Evolutionary conservation across 495 filamentous ascomycete species (phyloP).

Genomic region (Lasiosphaeriaceae sp.): DNA sequence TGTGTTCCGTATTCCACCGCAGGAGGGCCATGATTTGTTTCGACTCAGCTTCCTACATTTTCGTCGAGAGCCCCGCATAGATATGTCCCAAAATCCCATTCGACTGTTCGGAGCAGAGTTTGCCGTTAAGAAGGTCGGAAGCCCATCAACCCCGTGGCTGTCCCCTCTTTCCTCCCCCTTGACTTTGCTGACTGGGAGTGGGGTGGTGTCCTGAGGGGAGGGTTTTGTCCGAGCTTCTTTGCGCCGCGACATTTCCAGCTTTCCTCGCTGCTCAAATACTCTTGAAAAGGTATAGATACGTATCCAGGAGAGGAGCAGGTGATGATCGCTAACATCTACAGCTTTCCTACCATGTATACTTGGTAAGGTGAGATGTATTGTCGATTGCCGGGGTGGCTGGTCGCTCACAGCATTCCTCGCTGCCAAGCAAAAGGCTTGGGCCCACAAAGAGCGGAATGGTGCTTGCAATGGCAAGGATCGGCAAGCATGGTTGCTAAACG

Average conservation of each 20-base stretch:
- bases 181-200: neutral
- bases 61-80: constrained; percentile 5
- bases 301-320: too few species aligned
- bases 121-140: neutral
- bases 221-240: too few species aligned
- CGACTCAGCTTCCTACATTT: neutral
- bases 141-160: neutral
- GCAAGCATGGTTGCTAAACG: neutral
- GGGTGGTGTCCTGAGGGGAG: too few species aligned
- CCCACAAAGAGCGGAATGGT: neutral
- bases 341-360: neutral
- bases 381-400: neutral
- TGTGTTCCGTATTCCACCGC: neutral
- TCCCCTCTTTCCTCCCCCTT: neutral
- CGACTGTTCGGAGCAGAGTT: neutral
- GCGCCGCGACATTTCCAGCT: neutral
- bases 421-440: neutral
- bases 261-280: neutral
- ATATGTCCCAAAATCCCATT: constrained; percentile 7
- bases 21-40: neutral
- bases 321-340: too few species aligned
- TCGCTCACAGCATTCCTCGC: neutral
- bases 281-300: too few species aligned
- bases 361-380: neutral
- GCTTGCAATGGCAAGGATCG: constrained; percentile 8